phyloP scores from a whole-genome alignment of 2,329 filamentous ascomycete genomes.

The Calonectria hongkongensis region DNA sequence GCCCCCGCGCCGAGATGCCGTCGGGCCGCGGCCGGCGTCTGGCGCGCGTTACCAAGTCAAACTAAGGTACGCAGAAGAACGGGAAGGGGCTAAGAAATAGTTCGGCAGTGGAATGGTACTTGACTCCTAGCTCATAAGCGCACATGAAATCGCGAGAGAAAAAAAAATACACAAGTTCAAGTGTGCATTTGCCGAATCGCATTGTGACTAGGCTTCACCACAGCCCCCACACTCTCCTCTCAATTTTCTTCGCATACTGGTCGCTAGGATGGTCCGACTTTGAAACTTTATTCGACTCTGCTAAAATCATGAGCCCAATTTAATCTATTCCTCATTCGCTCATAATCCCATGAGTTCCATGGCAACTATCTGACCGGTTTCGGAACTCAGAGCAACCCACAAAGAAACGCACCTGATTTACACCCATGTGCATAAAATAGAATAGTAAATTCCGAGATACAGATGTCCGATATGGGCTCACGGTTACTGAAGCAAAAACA shows the following conservation, averaged over 20 bases:
- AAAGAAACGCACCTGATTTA: neutral
- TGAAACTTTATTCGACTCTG: slow-evolving; percentile 2
- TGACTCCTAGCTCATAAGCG: neutral
- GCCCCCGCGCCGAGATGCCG: slow-evolving; percentile 54
- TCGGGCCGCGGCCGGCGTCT: slow-evolving; percentile 60
- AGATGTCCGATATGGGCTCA: neutral
- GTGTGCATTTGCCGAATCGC: neutral
- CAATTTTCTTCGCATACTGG: neutral
- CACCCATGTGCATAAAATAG: neutral
- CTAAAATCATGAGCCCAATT: neutral
- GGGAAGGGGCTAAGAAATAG: neutral
- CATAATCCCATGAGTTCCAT: neutral
- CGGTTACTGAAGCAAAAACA: neutral
- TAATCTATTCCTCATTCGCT: neutral
- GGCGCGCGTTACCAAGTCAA: slow-evolving; percentile 61
- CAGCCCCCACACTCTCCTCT: neutral
- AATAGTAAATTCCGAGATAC: neutral
- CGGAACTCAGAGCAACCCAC: neutral
- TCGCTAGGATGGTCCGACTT: neutral
- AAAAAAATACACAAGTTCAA: neutral
- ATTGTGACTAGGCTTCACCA: neutral
- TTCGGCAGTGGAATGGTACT: neutral
- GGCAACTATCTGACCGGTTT: neutral
- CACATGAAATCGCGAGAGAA: neutral
- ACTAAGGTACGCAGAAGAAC: slow-evolving; percentile 53